Conservation (phyloP, 2,329 filamentous ascomycete species). For the Pezicula rhizophila region DNA sequence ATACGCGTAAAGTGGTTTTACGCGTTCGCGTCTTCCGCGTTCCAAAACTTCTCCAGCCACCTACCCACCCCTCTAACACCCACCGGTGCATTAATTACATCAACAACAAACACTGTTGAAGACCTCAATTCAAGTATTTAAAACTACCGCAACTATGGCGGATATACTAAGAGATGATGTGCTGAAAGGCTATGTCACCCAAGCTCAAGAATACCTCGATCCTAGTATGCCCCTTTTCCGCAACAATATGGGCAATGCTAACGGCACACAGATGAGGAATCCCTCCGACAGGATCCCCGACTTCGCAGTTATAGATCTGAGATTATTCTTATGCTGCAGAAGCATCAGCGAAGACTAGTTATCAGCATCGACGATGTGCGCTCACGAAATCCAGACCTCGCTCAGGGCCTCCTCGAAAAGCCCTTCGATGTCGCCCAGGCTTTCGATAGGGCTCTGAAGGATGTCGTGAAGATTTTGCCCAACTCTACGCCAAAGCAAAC, state of each 20-base stretch:
- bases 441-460: slow-evolving; percentile 85
- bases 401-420: slow-evolving; percentile 68
- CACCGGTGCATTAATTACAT: no score
- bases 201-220: slow-evolving; percentile 83
- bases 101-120: no score
- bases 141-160: not conserved
- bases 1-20: no score
- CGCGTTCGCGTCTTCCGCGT: no score
- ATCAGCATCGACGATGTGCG: slow-evolving; percentile 89
- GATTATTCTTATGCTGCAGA: slow-evolving; percentile 72
- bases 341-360: slow-evolving; percentile 56
- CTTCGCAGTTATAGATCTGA: slow-evolving; percentile 77
- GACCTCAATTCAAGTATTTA: no score
- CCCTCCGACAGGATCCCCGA: slow-evolving; percentile 34
- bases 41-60: no score
- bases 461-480: slow-evolving; percentile 75
- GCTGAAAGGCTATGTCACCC: slow-evolving; percentile 44
- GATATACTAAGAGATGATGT: not conserved
- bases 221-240: slow-evolving; percentile 56
- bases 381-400: slow-evolving; percentile 77
- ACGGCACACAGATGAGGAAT: slow-evolving; percentile 27
- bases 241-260: not conserved
- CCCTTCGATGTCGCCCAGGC: slow-evolving; percentile 86
- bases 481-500: slow-evolving; percentile 71
- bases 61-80: no score